Base-by-base conservation (phyloP, 176 grass and related monocot genomes). In the Eleusine indica region DNA sequence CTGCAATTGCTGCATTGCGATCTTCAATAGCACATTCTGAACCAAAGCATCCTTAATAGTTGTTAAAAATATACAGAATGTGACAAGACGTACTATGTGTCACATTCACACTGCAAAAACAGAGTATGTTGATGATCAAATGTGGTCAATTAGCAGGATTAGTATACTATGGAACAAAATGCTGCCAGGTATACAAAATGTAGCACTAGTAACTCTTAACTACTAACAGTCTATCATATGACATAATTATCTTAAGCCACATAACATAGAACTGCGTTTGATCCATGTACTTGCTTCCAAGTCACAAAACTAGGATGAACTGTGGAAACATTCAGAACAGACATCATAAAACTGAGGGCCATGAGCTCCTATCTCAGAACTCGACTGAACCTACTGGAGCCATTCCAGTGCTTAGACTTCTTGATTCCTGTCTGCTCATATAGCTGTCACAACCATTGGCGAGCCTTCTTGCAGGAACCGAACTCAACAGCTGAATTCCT, bases 351-450 rank as follows among this genome's bases (percentile, higher is more conserved):
- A 38, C 53, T 5, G 17, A 62, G 14, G 61, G 35, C 37, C 3
- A 67, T 48, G 81, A 63, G 61, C 61, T 78, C 77, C 70, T 51
- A 66, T 69, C 75, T 94, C 85, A 98, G 89, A 89, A 90, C 80
- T 98, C 96, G 25, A 93, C 68, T 18, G 92, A 90, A 57, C 91
- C 93, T 80, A 98, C 84, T 11, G 91, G 91, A 14, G 95, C 80
- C 25, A 98, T 90, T 64, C 90, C 89, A 63, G 82, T 83, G 79
- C 82, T 91, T 54, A 98, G 71, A 75, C 48, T 88, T 75, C 78
- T 90, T 17, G 92, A 71, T 21, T 94, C 90, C 74, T 88, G 86
- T 68, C 87, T 92, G 62, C 81, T 86, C 6, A 79, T 65, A 21
- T 95, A 95, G 83, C 84, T 74, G 40, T 98, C 95, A 17, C 93